A percentile compares a stretch with the other conserved stretches of the same genome.
Evolutionary conservation across 768 basidiomycete genomes (phyloP).

Genomic region (Pisolithus marmoratus): DNA sequence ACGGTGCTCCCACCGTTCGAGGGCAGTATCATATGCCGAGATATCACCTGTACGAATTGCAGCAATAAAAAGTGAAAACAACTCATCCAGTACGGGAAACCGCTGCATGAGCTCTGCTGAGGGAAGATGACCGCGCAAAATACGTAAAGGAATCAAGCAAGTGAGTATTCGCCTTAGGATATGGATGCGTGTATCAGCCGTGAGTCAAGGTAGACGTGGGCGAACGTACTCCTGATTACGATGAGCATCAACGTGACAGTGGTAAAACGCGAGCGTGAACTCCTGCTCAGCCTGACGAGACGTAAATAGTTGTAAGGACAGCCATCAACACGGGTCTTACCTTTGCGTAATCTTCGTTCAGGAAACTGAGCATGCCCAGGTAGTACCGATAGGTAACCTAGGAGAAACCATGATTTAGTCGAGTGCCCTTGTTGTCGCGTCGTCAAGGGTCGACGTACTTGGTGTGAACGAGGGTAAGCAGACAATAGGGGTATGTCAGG

Average conservation of each 20-base stretch:
- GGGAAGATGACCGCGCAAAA: constrained; percentile 84
- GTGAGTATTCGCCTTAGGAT: constrained; percentile 74
- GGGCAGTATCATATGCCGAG: constrained; percentile 69
- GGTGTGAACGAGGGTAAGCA: constrained; percentile 78
- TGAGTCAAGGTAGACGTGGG: background rate
- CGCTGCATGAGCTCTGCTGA: constrained; percentile 61
- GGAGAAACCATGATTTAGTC: constrained; percentile 10
- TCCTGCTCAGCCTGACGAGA: constrained; percentile 72
- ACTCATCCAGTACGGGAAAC: constrained; percentile 64
- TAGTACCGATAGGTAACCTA: constrained; percentile 95
- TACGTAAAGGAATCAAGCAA: constrained; percentile 84
- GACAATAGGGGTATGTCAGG: constrained; percentile 76
- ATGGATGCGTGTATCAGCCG: background rate
- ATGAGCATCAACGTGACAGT: constrained; percentile 65
- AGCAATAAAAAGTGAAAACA: constrained; percentile 76
- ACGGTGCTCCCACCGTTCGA: constrained; percentile 63
- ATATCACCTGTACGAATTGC: constrained; percentile 80
- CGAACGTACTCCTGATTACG: constrained; percentile 78
- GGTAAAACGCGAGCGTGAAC: constrained; percentile 79
- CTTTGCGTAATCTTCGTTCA: constrained; percentile 88
- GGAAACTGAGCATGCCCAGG: constrained; percentile 88
- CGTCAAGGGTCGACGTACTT: constrained; percentile 42
- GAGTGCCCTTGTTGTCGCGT: background rate
- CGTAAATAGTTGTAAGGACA: background rate
- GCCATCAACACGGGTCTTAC: constrained; percentile 30